A percentile compares a stretch with the other conserved stretches of the same genome.
Conservation (phyloP, 23 red algal species). For the Gracilaria vermiculophylla region DNA sequence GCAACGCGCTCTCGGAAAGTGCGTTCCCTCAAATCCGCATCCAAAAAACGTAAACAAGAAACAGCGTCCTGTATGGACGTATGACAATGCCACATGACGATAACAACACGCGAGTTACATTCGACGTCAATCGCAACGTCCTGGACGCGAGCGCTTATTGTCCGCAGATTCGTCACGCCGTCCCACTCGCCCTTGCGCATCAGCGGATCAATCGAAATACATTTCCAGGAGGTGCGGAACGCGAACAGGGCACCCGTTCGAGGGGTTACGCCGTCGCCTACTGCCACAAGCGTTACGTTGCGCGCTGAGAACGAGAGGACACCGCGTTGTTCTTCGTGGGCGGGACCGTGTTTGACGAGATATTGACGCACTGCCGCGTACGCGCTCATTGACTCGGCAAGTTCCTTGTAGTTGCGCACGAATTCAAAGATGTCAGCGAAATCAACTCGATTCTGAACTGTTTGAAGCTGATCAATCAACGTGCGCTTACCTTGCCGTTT, state of each 20-base stretch:
- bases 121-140: conserved; percentile 52
- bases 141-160: conserved; percentile 36
- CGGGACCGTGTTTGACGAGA: conserved; percentile 6
- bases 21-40: conserved; percentile 1
- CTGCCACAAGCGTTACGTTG: conserved; percentile 50
- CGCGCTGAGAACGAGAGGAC: conserved; percentile 29
- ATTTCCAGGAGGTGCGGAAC: conserved; percentile 60
- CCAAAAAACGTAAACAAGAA: conserved; percentile 57
- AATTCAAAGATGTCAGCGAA: not conserved
- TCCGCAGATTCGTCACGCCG: conserved; percentile 3
- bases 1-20: conserved; percentile 26
- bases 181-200: conserved; percentile 33
- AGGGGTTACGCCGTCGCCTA: conserved; percentile 73
- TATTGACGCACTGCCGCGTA: conserved; percentile 56
- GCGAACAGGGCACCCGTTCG: conserved; percentile 66
- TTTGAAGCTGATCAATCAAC: not conserved
- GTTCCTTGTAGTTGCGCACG: conserved; percentile 6
- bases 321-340: not conserved
- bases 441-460: not conserved
- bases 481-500: conserved; percentile 50
- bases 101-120: conserved; percentile 20
- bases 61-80: conserved; percentile 43
- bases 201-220: conserved; percentile 50
- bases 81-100: conserved; percentile 79
- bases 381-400: conserved; percentile 76